A percentile compares a stretch with the other conserved stretches of the same genome.
phyloP scores from a whole-genome alignment of 495 filamentous ascomycete genomes.

The Halenospora varia region DNA sequence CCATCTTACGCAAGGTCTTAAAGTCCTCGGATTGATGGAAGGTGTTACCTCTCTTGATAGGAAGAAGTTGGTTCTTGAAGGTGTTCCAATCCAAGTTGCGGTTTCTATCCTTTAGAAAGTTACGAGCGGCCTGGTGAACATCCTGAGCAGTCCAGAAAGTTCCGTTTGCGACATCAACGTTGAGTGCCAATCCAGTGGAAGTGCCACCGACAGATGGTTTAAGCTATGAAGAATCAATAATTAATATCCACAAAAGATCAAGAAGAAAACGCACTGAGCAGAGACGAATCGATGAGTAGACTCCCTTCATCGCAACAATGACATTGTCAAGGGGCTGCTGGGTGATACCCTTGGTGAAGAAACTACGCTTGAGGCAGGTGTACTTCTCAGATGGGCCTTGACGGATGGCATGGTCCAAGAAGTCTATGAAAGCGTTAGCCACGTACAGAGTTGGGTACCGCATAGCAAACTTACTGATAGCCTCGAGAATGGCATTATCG shows the following conservation, averaged over 20 bases:
- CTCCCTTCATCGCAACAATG: conserved; percentile 76
- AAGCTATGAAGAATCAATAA: conserved; percentile 5
- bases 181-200: conserved; percentile 61
- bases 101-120: conserved; percentile 16
- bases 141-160: conserved; percentile 59
- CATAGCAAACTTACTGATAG: conserved; percentile 56
- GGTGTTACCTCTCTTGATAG: conserved; percentile 10
- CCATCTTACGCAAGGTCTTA: conserved; percentile 50
- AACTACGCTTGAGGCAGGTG: conserved; percentile 69
- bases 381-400: conserved; percentile 63
- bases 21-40: conserved; percentile 35
- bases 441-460: not conserved
- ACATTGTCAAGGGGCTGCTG: conserved; percentile 18
- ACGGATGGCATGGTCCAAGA: conserved; percentile 85
- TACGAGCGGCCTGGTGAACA: conserved; percentile 27
- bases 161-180: conserved; percentile 77
- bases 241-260: not conserved
- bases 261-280: conserved; percentile 46
- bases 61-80: conserved; percentile 20
- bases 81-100: conserved; percentile 4
- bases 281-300: conserved; percentile 75
- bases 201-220: conserved; percentile 28
- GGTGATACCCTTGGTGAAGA: conserved; percentile 52
- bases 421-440: conserved; percentile 40
- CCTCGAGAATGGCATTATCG: conserved; percentile 64